These are phyloP conservation scores for Trichophyton mentagrophytes DNA, from an alignment of 2,329 filamentous ascomycete species.

Conservation along the genomic window DNA sequence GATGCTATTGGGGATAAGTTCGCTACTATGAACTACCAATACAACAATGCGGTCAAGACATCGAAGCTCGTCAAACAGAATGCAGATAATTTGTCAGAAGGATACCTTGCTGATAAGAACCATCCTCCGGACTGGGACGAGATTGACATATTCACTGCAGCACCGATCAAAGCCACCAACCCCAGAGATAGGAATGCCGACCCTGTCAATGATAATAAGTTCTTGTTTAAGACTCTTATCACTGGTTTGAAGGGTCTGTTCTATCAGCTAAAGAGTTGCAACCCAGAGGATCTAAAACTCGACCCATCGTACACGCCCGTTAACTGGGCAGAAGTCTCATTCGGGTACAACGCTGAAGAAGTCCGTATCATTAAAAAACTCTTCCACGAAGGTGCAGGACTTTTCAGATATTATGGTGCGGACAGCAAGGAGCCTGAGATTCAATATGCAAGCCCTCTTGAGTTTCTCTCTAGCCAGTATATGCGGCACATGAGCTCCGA, in stretches of 20 bases:
- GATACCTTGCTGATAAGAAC: constrained; percentile 72
- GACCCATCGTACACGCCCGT: constrained; percentile 66
- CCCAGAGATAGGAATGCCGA: constrained; percentile 78
- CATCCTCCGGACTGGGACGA: constrained; percentile 88
- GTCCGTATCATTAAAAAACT: constrained; percentile 93
- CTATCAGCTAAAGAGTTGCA: constrained; percentile 85
- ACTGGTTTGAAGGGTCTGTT: constrained; percentile 94
- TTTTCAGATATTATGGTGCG: constrained; percentile 93
- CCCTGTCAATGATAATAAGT: constrained; percentile 92
- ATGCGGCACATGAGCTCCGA: constrained; percentile 90
- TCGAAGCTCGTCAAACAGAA: constrained; percentile 65
- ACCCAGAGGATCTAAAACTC: constrained; percentile 54
- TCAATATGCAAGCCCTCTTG: constrained; percentile 66
- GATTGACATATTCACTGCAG: constrained; percentile 91
- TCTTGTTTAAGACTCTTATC: constrained; percentile 91
- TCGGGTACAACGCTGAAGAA: constrained; percentile 93
- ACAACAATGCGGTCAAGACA: constrained; percentile 85
- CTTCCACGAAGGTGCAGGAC: constrained; percentile 89
- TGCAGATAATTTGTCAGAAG: constrained; percentile 54
- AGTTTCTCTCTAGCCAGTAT: constrained; percentile 88
- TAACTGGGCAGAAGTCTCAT: constrained; percentile 92
- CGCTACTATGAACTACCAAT: constrained; percentile 93
- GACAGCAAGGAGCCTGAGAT: constrained; percentile 64
- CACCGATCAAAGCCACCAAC: constrained; percentile 90
- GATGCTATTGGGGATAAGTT: constrained; percentile 98